Percentiles rank a stretch among this genome's conserved stretches.
These are phyloP conservation scores for Phyllostachys edulis DNA, from an alignment of 176 grass and related monocot species.

Conservation along the genomic window DNA sequence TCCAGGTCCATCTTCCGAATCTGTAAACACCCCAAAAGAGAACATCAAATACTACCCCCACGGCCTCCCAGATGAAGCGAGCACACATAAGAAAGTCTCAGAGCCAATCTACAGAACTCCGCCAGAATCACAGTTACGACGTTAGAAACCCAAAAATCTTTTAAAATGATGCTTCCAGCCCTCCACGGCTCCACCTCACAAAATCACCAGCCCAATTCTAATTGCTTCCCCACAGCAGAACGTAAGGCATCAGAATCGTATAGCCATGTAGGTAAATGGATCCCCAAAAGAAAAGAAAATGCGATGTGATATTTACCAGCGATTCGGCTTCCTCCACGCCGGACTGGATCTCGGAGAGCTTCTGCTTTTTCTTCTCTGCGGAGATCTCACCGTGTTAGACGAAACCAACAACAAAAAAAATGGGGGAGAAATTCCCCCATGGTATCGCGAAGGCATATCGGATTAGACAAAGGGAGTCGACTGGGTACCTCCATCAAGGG, in stretches of 20 bases:
- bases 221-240: background rate
- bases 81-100: background rate
- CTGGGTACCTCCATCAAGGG: conserved; percentile 58
- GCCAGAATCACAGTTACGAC: background rate
- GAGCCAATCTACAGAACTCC: background rate
- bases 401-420: background rate
- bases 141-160: background rate
- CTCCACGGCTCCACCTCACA: background rate
- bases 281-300: background rate
- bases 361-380: conserved; percentile 85
- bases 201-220: background rate
- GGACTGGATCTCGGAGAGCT: conserved; percentile 78
- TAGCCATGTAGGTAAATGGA: background rate
- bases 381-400: conserved; percentile 29
- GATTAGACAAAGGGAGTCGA: background rate
- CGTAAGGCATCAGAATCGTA: background rate
- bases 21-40: conserved; percentile 14
- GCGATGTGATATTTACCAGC: conserved; percentile 45
- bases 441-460: background rate
- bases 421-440: background rate
- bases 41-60: background rate
- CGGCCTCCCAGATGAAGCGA: background rate
- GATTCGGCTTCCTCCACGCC: conserved; percentile 79
- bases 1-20: conserved; percentile 94
- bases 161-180: background rate